phyloP scores from a whole-genome alignment of 2,329 filamentous ascomycete species.

The Sordariomycetes sp. region DNA sequence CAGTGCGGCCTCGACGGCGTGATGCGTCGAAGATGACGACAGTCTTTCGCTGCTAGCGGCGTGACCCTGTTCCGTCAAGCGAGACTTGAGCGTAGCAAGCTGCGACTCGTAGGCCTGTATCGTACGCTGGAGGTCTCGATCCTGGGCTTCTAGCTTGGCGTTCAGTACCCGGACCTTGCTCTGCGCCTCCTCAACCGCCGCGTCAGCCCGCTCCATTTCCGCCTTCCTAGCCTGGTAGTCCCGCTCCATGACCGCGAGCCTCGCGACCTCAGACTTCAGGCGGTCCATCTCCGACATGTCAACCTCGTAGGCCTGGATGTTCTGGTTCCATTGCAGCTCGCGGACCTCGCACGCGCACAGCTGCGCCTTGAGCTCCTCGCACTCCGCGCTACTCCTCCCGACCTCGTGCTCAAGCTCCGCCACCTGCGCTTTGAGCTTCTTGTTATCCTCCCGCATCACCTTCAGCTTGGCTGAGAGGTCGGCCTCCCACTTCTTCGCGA shows the following conservation, averaged over 20 bases:
- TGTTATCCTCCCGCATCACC: conserved; percentile 55
- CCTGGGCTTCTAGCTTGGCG: conserved; percentile 39
- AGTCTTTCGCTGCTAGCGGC: conserved; percentile 12
- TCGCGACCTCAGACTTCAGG: conserved; percentile 43
- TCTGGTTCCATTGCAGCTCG: conserved; percentile 50
- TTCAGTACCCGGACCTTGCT: conserved; percentile 44
- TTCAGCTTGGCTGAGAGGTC: conserved; percentile 54
- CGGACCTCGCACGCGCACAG: conserved; percentile 57
- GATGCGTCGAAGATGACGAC: conserved; percentile 14
- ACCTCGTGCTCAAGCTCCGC: conserved; percentile 44
- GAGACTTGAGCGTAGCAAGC: conserved; percentile 29
- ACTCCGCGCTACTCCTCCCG: conserved; percentile 42
- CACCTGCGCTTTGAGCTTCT: conserved; percentile 45
- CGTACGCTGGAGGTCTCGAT: conserved; percentile 29
- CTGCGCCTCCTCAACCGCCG: conserved; percentile 44
- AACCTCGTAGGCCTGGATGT: conserved; percentile 48
- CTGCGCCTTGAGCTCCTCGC: conserved; percentile 49
- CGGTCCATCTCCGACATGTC: conserved; percentile 46
- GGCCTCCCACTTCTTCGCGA: conserved; percentile 67
- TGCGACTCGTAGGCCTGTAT: conserved; percentile 32
- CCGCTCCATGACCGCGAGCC: conserved; percentile 46
- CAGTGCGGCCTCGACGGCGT: conserved; percentile 28
- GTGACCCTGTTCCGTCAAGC: conserved; percentile 23
- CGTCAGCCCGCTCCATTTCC: conserved; percentile 40
- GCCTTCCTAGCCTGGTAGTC: conserved; percentile 51